Conservation (phyloP, 768 basidiomycete genomes). For the Mycena vulgaris region DNA sequence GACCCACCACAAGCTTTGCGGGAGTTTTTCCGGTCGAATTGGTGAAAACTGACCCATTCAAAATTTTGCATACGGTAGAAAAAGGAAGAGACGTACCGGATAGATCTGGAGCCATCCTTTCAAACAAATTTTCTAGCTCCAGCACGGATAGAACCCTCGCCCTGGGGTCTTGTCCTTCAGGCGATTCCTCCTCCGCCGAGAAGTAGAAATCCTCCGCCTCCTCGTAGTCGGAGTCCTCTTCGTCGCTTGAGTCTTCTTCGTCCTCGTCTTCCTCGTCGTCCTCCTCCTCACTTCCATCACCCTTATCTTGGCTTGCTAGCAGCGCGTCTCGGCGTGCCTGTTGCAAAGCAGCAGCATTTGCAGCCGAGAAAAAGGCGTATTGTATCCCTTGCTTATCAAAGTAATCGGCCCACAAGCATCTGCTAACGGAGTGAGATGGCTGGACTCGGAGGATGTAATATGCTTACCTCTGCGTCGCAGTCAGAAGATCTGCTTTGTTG, state of each 20-base stretch:
- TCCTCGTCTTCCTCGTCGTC: slow-evolving; percentile 45
- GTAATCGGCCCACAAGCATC: slow-evolving; percentile 92
- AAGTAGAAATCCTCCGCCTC: slow-evolving; percentile 57
- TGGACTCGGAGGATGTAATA: background rate
- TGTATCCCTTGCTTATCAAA: slow-evolving; percentile 82
- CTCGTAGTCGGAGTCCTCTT: slow-evolving; percentile 46
- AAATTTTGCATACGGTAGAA: background rate
- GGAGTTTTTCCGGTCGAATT: slow-evolving; percentile 71
- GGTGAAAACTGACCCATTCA: slow-evolving; percentile 56
- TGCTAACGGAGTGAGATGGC: slow-evolving; percentile 49
- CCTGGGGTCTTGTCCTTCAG: slow-evolving; percentile 71
- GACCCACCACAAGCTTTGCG: slow-evolving; percentile 82
- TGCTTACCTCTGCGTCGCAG: slow-evolving; percentile 83
- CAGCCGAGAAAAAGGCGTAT: slow-evolving; percentile 95
- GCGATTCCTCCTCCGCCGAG: slow-evolving; percentile 68
- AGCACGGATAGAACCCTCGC: slow-evolving; percentile 86
- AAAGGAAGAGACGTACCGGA: slow-evolving; percentile 61
- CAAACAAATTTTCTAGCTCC: slow-evolving; percentile 90
- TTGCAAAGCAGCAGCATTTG: slow-evolving; percentile 89
- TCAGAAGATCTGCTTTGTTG: slow-evolving; percentile 96
- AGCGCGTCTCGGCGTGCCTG: slow-evolving; percentile 73
- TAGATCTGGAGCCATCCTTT: slow-evolving; percentile 78
- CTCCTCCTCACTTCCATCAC: background rate
- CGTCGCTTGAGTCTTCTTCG: slow-evolving; percentile 46
- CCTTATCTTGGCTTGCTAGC: slow-evolving; percentile 30